phyloP scores from a whole-genome alignment of 1,284 basidiomycete genomes.

The Trametes versicolor region DNA sequence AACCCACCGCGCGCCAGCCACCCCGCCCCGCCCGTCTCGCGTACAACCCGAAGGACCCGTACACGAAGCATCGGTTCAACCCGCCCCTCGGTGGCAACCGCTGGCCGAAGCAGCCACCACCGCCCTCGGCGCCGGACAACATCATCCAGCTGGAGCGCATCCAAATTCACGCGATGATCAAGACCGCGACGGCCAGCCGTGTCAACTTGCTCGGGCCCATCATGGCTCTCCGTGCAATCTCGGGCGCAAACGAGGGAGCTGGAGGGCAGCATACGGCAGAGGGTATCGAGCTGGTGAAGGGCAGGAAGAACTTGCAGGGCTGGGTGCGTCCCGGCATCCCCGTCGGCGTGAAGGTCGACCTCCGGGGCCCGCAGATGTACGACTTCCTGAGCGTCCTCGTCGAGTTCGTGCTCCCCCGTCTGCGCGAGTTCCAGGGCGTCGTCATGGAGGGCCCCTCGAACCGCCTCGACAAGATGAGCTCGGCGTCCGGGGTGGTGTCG shows the following conservation, averaged over 20 bases:
- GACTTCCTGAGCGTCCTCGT: slow-evolving; percentile 90
- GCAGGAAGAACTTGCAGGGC: slow-evolving; percentile 83
- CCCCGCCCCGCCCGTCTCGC: slow-evolving; percentile 69
- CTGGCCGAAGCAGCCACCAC: slow-evolving; percentile 70
- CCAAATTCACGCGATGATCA: slow-evolving; percentile 86
- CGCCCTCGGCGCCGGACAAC: slow-evolving; percentile 70
- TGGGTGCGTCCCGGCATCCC: slow-evolving; percentile 91
- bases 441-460: slow-evolving; percentile 73
- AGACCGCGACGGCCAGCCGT: slow-evolving; percentile 81
- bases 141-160: slow-evolving; percentile 86
- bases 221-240: slow-evolving; percentile 89
- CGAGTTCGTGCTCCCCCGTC: slow-evolving; percentile 94
- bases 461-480: slow-evolving; percentile 73
- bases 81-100: slow-evolving; percentile 79
- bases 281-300: slow-evolving; percentile 86
- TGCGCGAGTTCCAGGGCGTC: slow-evolving; percentile 92
- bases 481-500: slow-evolving; percentile 87
- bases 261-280: slow-evolving; percentile 73
- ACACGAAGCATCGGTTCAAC: slow-evolving; percentile 78
- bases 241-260: slow-evolving; percentile 80
- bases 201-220: slow-evolving; percentile 85
- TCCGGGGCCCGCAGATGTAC: slow-evolving; percentile 93
- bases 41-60: slow-evolving; percentile 85
- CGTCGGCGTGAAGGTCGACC: slow-evolving; percentile 88
- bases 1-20: slow-evolving; percentile 58